Base-by-base conservation (phyloP, 768 basidiomycete genomes). In the Paxillus involutus region DNA sequence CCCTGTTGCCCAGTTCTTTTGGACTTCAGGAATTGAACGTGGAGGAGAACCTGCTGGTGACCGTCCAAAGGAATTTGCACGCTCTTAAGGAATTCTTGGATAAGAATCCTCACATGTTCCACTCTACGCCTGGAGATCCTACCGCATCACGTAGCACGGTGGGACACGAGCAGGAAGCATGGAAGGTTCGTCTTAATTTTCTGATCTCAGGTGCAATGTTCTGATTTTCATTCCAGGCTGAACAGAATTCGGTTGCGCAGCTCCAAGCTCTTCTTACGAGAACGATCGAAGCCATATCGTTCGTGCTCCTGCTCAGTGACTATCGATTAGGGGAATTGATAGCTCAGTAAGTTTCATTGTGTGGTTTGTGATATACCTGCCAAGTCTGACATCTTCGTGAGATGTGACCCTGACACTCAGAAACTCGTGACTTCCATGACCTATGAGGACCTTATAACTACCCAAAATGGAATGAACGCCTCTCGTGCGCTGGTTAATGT, bases 201-300 rank as follows among this genome's bases (percentile, higher is more conserved):
- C 21, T 11, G 21, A 44, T 37, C 46, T 36, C 17, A 36, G 19
- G 9, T 30, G 30, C 11, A 35, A 48, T 30, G 16, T 55, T 52
- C 42, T 63, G 53, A 65, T 59, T 32, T 47, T 33, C 56, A 49
- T 41, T 57, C 21, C 53, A 94, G 88, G 89, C 84, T 3, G 93
- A 96, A 67, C 88, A 91, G 65, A 79, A 70, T 46, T 94, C 93
- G 14, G 86, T 91, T n/a, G 75, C 79, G n/a, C 85, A 91, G 65
- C 73, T 96, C 7, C 78, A 85, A 44, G 73, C 79, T 17, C 80
- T 99, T 43, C 74, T 98, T 44, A 82, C 81, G 10, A 84, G 95
- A 64, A 86, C 92, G 5, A 91, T 98, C 46, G 97, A 99, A 71
- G 97, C 92, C 0, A 83, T 98, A 52, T 92, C 94, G 0, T 99